A percentile compares a stretch with the other conserved stretches of the same genome.
phyloP scores from a whole-genome alignment of 202 grass and related monocot species.

The Carex sylvatica region DNA sequence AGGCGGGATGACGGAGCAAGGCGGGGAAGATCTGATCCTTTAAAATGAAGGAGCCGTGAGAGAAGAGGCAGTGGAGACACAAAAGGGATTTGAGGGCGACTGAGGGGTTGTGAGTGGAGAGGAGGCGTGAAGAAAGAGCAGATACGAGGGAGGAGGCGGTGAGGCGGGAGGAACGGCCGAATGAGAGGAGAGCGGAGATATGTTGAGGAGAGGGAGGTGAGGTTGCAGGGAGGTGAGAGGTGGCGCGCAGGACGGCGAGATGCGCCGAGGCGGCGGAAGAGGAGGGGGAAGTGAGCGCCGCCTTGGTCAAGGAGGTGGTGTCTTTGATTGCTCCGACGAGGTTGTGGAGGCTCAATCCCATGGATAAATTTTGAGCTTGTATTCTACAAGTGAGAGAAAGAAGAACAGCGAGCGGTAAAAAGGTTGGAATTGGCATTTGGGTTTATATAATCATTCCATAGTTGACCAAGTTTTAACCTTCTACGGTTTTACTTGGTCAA shows the following conservation, averaged over 20 bases:
- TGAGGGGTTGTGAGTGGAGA: slow-evolving; percentile 46
- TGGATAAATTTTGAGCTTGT: not conserved
- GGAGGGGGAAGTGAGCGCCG: not conserved
- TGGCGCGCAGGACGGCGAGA: slow-evolving; percentile 60
- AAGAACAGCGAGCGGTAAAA: not conserved
- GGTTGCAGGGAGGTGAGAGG: slow-evolving; percentile 56
- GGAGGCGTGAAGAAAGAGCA: slow-evolving; percentile 58
- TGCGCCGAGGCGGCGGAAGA: slow-evolving; percentile 38
- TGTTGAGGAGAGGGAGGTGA: slow-evolving; percentile 44
- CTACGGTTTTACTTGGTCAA: not conserved
- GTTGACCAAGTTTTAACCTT: not conserved
- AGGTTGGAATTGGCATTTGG: not conserved
- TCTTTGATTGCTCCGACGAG: slow-evolving; percentile 54
- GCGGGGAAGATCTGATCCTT: slow-evolving; percentile 68
- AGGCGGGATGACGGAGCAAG: slow-evolving; percentile 55
- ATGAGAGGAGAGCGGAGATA: slow-evolving; percentile 70
- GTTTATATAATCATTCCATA: not conserved
- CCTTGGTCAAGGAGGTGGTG: slow-evolving; percentile 46
- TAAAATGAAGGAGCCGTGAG: slow-evolving; percentile 70
- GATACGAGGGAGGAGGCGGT: slow-evolving; percentile 42
- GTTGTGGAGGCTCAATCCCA: slow-evolving; percentile 64
- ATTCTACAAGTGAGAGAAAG: not conserved
- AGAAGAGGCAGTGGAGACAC: slow-evolving; percentile 51
- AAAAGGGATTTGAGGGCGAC: slow-evolving; percentile 86
- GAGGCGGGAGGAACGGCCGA: slow-evolving; percentile 77